Percentiles rank a stretch among this genome's conserved stretches.
Evolutionary conservation across 2,329 filamentous ascomycete species (phyloP).

Genomic region (Ceratocystis albifundus): DNA sequence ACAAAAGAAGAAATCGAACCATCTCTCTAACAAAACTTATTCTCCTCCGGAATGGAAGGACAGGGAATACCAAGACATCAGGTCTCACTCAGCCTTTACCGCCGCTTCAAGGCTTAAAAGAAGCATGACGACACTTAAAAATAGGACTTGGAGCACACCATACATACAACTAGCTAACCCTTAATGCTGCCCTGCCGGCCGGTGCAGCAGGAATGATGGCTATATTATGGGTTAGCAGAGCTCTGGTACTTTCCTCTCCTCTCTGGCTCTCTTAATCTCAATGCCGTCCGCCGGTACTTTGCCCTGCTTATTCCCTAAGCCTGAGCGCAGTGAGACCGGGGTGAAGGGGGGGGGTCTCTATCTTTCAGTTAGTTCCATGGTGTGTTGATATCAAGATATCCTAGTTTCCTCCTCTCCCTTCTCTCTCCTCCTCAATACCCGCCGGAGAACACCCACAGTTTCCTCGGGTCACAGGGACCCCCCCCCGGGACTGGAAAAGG

Average conservation of each 20-base stretch:
- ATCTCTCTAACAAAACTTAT: not conserved
- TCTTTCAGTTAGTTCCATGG: not conserved
- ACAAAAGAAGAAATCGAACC: slow-evolving; percentile 1
- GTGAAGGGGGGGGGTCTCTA: too few relatives aligned
- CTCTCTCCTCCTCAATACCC: not conserved
- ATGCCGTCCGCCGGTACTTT: slow-evolving; percentile 9
- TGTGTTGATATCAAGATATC: not conserved
- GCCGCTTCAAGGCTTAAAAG: not conserved
- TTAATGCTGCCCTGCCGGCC: not conserved
- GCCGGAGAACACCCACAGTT: slow-evolving; percentile 9
- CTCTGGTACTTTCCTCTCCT: not conserved
- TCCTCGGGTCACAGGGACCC: slow-evolving; percentile 3
- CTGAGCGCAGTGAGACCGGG: not conserved
- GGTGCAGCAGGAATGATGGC: not conserved
- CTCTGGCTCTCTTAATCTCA: not conserved
- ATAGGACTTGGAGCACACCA: not conserved
- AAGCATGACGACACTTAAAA: too few relatives aligned
- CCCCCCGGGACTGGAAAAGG: slow-evolving; percentile 7
- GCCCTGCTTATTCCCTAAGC: not conserved
- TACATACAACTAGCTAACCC: not conserved
- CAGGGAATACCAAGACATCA: not conserved
- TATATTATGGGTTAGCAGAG: not conserved
- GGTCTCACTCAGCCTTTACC: not conserved
- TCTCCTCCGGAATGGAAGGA: too few relatives aligned
- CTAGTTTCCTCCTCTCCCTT: not conserved